Percentiles rank a stretch among this genome's conserved stretches.
These are phyloP conservation scores for Rhexocercosporidium sp. DNA, from an alignment of 2,329 filamentous ascomycete species.

Conservation along the genomic window DNA sequence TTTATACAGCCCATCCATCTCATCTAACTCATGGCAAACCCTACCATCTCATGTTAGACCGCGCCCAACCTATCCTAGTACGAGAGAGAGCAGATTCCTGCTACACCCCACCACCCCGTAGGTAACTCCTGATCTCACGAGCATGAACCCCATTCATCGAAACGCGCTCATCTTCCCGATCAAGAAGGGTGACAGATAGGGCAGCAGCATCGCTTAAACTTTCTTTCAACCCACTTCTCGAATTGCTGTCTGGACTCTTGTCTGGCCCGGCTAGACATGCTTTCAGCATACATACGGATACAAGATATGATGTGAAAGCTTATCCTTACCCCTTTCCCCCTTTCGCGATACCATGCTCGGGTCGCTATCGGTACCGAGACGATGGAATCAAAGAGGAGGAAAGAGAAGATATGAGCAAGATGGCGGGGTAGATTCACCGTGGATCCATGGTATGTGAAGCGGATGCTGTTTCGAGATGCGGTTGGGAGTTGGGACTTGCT, in stretches of 20 bases:
- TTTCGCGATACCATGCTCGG: too few relatives aligned
- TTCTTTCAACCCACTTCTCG: too few relatives aligned
- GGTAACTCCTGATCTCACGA: not conserved
- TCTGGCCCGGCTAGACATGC: too few relatives aligned
- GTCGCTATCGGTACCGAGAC: too few relatives aligned
- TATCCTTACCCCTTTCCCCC: not conserved
- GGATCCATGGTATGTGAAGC: not conserved
- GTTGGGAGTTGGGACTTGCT: too few relatives aligned
- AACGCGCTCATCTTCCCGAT: not conserved
- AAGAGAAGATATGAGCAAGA: conserved; percentile 15
- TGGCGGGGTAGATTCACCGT: not conserved
- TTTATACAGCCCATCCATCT: not conserved
- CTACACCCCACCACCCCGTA: not conserved
- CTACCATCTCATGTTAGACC: not conserved
- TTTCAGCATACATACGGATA: too few relatives aligned
- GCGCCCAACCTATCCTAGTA: too few relatives aligned
- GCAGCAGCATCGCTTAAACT: not conserved
- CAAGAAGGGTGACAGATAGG: too few relatives aligned
- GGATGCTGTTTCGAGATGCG: not conserved
- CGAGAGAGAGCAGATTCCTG: not conserved
- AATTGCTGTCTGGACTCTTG: not conserved
- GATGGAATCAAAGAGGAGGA: not conserved
- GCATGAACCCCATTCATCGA: too few relatives aligned
- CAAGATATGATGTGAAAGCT: not conserved
- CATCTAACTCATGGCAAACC: too few relatives aligned